Evolutionary conservation across 371 early-diverging fungal genomes (phyloP), one percentile per base, ranked within the genome.

Genomic region (Circinella umbellata): DNA sequence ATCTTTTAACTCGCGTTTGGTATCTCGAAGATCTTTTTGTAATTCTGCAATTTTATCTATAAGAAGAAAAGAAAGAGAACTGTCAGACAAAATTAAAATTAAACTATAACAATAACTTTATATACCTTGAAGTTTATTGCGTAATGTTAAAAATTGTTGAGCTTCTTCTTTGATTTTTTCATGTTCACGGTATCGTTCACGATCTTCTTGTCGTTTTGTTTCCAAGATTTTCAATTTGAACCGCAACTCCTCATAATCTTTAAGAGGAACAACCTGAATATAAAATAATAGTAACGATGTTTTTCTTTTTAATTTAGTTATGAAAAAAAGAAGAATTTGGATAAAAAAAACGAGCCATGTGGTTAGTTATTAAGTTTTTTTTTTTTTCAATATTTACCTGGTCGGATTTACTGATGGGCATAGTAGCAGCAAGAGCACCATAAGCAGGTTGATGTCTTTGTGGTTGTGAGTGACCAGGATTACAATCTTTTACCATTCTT

Each of bases 181-280:
- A 51, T 92, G 84, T 38, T 94, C 91, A 46, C 86, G 80, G 46
- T 93, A 76, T 20, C 81, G 80, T 73, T 92, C 94, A 17, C 93
- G 85, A 69, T 96, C 96, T 67, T 95, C 94, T 14, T 87, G 85
- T 5, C 96, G 91, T 76, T 94, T 93, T 20, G 80, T 76, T 75
- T 97, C 96, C 35, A 96, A 75, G 27, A 92, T 85, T 61, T 87
- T 88, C 20, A 95, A 77, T 74, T 93, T 93, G 51, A 92, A 78
- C 5, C 91, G 89, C 61, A 96, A 78, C 64, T 96, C 97, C 69
- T 96, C 95, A 65, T 89, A 86, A 46, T 95, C 93, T 73, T 89
- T 90, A 46, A 88, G 47, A 4, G 91, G 78, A 4, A 93, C 82
- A 36, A 76, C 79, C 71, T 69, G 64, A 34, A 5, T 1, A 27